phyloP scores from a whole-genome alignment of 192 early-diverging fungal genomes.

The Coemansia sp. region DNA sequence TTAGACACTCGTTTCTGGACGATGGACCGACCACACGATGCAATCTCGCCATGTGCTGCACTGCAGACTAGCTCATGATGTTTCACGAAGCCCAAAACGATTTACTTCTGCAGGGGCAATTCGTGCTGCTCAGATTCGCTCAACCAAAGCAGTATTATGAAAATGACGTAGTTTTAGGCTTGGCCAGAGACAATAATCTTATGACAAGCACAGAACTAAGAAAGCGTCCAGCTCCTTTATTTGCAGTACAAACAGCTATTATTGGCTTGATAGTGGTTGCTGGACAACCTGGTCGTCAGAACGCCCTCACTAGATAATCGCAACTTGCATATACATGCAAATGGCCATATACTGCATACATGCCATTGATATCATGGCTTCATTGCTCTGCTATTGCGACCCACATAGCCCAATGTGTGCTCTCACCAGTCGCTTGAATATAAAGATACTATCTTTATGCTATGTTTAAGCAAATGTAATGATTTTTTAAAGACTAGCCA shows the following conservation, averaged over 20 bases:
- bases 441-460: background rate
- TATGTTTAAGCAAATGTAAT: background rate
- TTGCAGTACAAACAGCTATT: background rate
- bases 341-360: background rate
- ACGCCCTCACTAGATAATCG: no score
- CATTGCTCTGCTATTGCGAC: background rate
- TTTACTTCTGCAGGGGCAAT: background rate
- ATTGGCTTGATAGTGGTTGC: background rate
- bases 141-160: background rate
- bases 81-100: background rate
- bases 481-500: background rate
- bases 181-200: background rate
- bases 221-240: background rate
- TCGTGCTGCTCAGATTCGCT: background rate
- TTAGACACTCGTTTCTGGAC: no score
- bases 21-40: no score
- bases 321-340: background rate
- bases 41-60: no score
- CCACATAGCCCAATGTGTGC: background rate
- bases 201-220: background rate
- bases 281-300: background rate
- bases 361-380: background rate
- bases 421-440: background rate
- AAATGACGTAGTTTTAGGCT: conserved; percentile 1
- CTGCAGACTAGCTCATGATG: no score